A percentile compares a stretch with the other conserved stretches of the same genome.
phyloP scores from a whole-genome alignment of 345 rosid genomes.

The Viola odorata region DNA sequence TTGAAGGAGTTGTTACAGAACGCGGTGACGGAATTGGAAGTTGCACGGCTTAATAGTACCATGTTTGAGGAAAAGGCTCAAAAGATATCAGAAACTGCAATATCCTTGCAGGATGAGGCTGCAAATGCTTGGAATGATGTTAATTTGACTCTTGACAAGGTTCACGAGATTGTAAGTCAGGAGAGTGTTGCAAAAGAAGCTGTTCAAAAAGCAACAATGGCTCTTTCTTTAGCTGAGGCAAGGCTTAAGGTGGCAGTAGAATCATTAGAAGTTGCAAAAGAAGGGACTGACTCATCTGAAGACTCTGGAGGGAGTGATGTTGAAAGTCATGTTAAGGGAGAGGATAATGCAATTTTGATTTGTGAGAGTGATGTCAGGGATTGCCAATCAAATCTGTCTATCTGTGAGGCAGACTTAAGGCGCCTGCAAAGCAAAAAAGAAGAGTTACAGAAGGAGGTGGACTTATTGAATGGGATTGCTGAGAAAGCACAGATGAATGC shows the following conservation, averaged over 20 bases:
- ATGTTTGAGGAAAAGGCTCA: conserved; percentile 90
- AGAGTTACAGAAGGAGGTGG: conserved; percentile 66
- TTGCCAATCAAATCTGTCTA: conserved; percentile 46
- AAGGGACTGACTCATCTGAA: conserved; percentile 27
- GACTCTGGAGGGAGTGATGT: conserved; percentile 28
- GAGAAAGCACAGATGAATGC: conserved; percentile 64
- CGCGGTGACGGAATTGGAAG: conserved; percentile 64
- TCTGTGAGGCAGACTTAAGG: conserved; percentile 53
- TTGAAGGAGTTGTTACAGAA: conserved; percentile 52
- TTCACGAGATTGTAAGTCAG: conserved; percentile 58
- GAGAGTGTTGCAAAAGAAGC: conserved; percentile 67
- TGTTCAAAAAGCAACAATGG: conserved; percentile 70
- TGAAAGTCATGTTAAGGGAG: conserved; percentile 23
- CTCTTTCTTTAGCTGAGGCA: conserved; percentile 80
- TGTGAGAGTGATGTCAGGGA: conserved; percentile 58
- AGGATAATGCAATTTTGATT: conserved; percentile 37
- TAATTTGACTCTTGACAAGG: conserved; percentile 41
- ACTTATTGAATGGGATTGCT: conserved; percentile 62
- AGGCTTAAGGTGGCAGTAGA: conserved; percentile 63
- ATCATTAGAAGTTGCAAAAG: conserved; percentile 39
- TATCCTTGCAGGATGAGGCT: conserved; percentile 77
- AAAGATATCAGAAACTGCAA: conserved; percentile 73
- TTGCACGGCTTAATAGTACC: conserved; percentile 66
- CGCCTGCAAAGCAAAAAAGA: conserved; percentile 53
- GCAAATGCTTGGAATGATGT: conserved; percentile 57